Percentiles rank a stretch among this genome's conserved stretches.
Evolutionary conservation across 2,329 filamentous ascomycete species (phyloP).

Genomic region (Fusarium sp.): DNA sequence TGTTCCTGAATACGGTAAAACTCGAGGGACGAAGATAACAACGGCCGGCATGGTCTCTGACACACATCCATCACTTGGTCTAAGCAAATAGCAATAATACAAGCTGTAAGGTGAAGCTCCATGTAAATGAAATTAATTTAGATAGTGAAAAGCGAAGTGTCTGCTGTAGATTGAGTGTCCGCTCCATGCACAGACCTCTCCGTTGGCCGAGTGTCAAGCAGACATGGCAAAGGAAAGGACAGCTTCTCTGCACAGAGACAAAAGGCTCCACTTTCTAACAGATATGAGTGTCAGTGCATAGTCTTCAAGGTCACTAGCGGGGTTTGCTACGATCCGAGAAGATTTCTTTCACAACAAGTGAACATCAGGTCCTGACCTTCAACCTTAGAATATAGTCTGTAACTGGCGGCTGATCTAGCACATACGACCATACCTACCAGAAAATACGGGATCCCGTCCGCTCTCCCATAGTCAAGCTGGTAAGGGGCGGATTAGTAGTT

Average conservation of each 20-base stretch:
- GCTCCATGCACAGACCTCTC: neutral
- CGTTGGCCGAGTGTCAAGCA: neutral
- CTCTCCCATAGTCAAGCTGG: conserved; percentile 3
- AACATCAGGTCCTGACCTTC: no score
- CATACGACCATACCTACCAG: conserved; percentile 4
- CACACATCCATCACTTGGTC: no score
- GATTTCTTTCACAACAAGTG: no score
- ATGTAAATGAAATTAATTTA: neutral
- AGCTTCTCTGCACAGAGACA: neutral
- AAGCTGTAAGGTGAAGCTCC: no score
- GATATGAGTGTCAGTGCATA: neutral
- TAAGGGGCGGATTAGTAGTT: conserved; percentile 4
- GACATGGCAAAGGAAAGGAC: neutral
- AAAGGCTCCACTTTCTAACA: neutral
- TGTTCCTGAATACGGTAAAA: no score
- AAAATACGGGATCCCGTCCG: conserved; percentile 3
- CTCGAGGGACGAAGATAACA: no score
- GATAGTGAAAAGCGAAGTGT: neutral
- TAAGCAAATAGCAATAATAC: no score
- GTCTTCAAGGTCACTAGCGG: neutral
- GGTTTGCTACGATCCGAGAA: no score
- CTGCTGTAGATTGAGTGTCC: neutral
- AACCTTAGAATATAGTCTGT: accelerated
- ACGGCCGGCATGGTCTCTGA: no score
- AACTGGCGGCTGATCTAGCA: accelerated